Conservation (phyloP, 2,329 filamentous ascomycete genomes). For the Aureobasidium musti region DNA sequence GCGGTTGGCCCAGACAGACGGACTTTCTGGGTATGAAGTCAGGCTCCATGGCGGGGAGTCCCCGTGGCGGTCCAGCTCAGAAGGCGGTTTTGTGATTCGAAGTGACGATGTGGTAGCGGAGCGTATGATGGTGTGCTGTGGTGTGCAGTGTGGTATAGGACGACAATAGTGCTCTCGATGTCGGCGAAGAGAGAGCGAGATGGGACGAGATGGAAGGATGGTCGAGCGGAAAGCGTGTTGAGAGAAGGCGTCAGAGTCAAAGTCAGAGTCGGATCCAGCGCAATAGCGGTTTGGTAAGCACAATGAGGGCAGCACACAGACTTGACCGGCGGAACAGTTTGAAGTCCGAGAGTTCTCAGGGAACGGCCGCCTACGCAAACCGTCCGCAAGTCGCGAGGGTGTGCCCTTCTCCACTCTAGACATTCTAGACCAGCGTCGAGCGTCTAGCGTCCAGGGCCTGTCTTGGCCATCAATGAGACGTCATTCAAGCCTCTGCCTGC, state of each 20-base stretch:
- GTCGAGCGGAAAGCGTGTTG: background rate
- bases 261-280: constrained; percentile 1
- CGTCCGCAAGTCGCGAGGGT: constrained; percentile 24
- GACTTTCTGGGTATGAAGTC: constrained; percentile 28
- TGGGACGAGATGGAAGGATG: background rate
- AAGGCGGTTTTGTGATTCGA: background rate
- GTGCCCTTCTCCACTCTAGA: constrained; percentile 25
- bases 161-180: background rate
- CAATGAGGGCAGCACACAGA: constrained; percentile 13
- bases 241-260: background rate
- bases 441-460: constrained; percentile 11
- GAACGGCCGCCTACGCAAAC: constrained; percentile 25
- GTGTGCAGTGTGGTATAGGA: background rate
- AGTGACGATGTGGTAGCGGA: background rate
- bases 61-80: constrained; percentile 16
- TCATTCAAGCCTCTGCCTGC: constrained; percentile 17
- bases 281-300: constrained; percentile 17
- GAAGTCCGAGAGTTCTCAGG: constrained; percentile 22
- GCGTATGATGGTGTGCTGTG: background rate
- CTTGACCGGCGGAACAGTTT: constrained; percentile 8
- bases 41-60: constrained; percentile 19
- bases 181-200: background rate
- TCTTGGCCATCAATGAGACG: constrained; percentile 6
- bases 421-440: constrained; percentile 18
- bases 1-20: constrained; percentile 25